These are phyloP conservation scores for Aquilaria sinensis DNA, from an alignment of 345 rosid genomes.

Conservation along the genomic window DNA sequence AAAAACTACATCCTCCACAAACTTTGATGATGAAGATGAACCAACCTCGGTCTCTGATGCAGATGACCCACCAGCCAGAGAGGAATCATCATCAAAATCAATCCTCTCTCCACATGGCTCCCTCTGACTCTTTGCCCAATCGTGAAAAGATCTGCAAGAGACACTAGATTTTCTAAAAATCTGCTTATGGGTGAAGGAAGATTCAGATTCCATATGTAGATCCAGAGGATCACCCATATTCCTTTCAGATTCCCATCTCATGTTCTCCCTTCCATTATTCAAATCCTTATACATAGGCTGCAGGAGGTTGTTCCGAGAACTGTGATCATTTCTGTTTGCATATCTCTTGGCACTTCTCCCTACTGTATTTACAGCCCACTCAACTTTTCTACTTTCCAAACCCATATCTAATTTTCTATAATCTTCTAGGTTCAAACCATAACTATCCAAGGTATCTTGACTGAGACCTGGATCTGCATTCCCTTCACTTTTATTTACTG, in stretches of 20 bases:
- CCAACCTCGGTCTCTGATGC: conserved; percentile 15
- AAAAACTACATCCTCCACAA: conserved; percentile 43
- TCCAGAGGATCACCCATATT: conserved; percentile 31
- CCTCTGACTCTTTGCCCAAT: conserved; percentile 20
- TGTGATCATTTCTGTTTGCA: conserved; percentile 21
- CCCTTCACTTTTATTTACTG: conserved; percentile 9
- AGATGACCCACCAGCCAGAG: conserved; percentile 12
- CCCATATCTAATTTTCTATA: conserved; percentile 15
- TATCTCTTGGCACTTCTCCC: conserved; percentile 20
- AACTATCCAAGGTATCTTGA: conserved; percentile 18
- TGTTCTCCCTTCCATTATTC: conserved; percentile 17
- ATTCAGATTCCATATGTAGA: conserved; percentile 27
- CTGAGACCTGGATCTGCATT: conserved; percentile 9
- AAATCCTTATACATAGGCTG: conserved; percentile 20
- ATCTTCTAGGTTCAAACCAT: conserved; percentile 18
- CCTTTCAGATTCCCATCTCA: conserved; percentile 25
- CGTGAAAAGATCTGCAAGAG: conserved; percentile 26
- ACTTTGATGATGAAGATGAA: conserved; percentile 30
- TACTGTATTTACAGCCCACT: conserved; percentile 7
- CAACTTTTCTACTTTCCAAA: conserved; percentile 17
- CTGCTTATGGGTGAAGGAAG: conserved; percentile 32
- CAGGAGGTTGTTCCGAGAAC: conserved; percentile 21
- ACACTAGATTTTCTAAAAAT: conserved; percentile 25
- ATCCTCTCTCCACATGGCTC: conserved; percentile 17
- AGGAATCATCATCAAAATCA: conserved; percentile 17